Percentiles rank a stretch among this genome's conserved stretches.
Conservation (phyloP, 805 yeast species). For the Ogataea paradorogensis region DNA sequence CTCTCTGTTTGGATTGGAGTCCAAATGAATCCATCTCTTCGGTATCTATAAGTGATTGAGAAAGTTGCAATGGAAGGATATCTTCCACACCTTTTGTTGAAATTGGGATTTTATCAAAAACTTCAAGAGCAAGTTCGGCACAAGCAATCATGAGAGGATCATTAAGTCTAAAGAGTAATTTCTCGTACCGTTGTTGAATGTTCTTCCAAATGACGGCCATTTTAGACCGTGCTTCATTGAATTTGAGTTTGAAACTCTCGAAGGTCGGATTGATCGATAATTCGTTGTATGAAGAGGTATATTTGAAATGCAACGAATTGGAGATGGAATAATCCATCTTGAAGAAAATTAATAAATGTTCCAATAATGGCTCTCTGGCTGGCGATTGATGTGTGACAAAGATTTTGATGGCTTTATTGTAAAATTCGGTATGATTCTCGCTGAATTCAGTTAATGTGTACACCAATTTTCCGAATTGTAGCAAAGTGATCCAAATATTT, state of each 20-base stretch:
- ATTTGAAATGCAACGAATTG: conserved; percentile 69
- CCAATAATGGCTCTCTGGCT: conserved; percentile 63
- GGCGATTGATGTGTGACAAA: conserved; percentile 71
- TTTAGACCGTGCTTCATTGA: conserved; percentile 58
- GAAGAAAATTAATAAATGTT: conserved; percentile 62
- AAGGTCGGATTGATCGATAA: conserved; percentile 59
- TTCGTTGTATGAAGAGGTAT: conserved; percentile 69
- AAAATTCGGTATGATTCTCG: conserved; percentile 31
- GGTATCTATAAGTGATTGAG: conserved; percentile 24
- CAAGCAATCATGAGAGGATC: conserved; percentile 44
- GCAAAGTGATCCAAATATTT: conserved; percentile 68
- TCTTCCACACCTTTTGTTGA: conserved; percentile 36
- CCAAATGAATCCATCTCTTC: conserved; percentile 44
- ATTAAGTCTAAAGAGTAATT: conserved; percentile 36
- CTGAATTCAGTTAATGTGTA: conserved; percentile 42
- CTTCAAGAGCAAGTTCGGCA: conserved; percentile 53
- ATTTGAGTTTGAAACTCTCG: conserved; percentile 61
- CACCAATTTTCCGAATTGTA: conserved; percentile 67
- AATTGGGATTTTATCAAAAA: conserved; percentile 62
- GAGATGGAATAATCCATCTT: conserved; percentile 71
- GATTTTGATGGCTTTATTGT: conserved; percentile 48
- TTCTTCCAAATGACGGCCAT: conserved; percentile 63
- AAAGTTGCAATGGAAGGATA: conserved; percentile 29
- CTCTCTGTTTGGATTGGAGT: conserved; percentile 37
- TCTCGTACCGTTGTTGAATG: conserved; percentile 51